A percentile compares a stretch with the other conserved stretches of the same genome.
Evolutionary conservation across 2,329 filamentous ascomycete genomes (phyloP).

Genomic region (Chalara sp.): DNA sequence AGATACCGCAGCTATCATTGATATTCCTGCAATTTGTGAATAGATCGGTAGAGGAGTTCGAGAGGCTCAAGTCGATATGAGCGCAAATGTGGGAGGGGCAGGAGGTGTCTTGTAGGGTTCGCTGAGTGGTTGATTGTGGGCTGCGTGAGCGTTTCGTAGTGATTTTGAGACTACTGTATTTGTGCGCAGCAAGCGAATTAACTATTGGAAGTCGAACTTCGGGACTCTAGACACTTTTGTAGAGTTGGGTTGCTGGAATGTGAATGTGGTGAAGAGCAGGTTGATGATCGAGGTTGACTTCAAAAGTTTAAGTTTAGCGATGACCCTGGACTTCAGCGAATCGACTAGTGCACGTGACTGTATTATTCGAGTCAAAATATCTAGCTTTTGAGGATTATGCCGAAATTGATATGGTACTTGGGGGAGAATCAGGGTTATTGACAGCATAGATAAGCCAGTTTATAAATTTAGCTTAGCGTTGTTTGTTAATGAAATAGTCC

Average conservation of each 20-base stretch:
- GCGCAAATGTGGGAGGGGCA: not conserved
- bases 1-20: slow-evolving; percentile 4
- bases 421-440: no score
- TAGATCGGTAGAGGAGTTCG: not conserved
- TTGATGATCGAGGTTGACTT: no score
- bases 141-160: not conserved
- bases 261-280: no score
- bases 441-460: no score
- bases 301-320: no score
- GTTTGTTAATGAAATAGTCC: not conserved
- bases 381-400: not conserved
- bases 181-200: not conserved
- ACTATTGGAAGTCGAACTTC: not conserved
- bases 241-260: no score
- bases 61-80: no score
- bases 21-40: not conserved
- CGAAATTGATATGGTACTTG: no score
- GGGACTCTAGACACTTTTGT: no score
- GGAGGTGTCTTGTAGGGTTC: slow-evolving; percentile 5
- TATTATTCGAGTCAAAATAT: not conserved
- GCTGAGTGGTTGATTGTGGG: not conserved
- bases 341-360: no score
- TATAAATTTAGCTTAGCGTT: not conserved
- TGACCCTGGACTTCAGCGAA: no score
- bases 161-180: not conserved